Conservation (phyloP, 768 basidiomycete genomes). For the Podaxis sp. region DNA sequence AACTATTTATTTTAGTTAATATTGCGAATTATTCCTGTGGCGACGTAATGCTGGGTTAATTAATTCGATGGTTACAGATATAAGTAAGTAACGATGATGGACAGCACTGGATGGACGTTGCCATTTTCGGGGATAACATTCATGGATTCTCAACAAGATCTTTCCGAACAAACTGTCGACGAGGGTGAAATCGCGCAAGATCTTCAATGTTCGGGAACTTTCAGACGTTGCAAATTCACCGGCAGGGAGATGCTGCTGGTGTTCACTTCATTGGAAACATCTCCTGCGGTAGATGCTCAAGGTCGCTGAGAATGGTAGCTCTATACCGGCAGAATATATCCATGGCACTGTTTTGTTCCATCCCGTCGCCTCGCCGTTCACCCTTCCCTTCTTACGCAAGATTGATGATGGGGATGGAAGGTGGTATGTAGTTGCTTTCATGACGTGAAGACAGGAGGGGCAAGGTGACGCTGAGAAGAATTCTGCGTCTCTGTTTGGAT, state of each 20-base stretch:
- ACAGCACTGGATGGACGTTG: neutral
- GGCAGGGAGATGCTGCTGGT: neutral
- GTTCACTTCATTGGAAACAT: neutral
- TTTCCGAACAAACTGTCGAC: neutral
- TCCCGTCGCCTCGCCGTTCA: neutral
- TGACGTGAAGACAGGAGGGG: slow-evolving; percentile 14
- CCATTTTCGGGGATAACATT: neutral
- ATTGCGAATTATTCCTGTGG: neutral
- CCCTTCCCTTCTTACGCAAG: slow-evolving; percentile 9
- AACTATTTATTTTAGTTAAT: neutral
- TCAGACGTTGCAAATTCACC: neutral
- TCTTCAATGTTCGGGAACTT: slow-evolving; percentile 4
- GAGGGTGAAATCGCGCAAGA: slow-evolving; percentile 2
- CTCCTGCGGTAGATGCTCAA: neutral
- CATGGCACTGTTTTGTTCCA: neutral
- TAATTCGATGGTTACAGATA: neutral
- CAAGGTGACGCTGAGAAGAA: neutral
- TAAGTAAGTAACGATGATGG: neutral
- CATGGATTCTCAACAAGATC: neutral
- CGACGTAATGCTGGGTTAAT: neutral
- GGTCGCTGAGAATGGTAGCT: neutral
- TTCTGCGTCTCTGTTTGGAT: neutral
- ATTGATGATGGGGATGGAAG: slow-evolving; percentile 12
- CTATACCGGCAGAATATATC: neutral
- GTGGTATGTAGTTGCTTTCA: neutral